Evolutionary conservation across 805 yeast species (phyloP).

Genomic region (Vanderwaltozyma tropicalis): DNA sequence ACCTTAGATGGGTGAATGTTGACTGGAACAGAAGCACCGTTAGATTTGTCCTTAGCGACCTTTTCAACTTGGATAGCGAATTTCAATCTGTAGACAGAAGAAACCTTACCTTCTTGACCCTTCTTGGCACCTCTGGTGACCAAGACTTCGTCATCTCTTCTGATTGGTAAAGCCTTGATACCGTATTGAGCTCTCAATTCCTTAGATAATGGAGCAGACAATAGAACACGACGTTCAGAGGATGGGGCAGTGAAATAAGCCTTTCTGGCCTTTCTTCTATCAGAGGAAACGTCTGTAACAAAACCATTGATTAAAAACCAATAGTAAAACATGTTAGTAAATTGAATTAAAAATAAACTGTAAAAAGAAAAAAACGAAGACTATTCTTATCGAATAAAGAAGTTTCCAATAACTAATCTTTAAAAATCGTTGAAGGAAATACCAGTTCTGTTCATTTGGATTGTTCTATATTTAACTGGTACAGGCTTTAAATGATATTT

Average conservation of each 20-base stretch:
- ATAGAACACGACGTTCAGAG: constrained; percentile 81
- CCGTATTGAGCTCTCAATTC: constrained; percentile 97
- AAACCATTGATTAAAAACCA: neutral
- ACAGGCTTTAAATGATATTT: too few relatives aligned
- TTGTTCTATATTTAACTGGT: too few relatives aligned
- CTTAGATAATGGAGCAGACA: constrained; percentile 98
- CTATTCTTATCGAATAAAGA: too few relatives aligned
- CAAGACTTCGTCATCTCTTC: constrained; percentile 91
- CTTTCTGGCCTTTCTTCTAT: constrained; percentile 99
- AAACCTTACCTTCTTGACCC: constrained; percentile 98
- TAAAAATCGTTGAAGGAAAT: too few relatives aligned
- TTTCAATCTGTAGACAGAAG: constrained; percentile 98
- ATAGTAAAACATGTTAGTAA: too few relatives aligned
- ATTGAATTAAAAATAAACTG: too few relatives aligned
- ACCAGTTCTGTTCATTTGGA: too few relatives aligned
- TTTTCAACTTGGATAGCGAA: constrained; percentile 94
- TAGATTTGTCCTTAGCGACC: constrained; percentile 93
- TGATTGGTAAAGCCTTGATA: constrained; percentile 90
- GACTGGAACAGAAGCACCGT: constrained; percentile 95
- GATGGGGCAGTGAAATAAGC: constrained; percentile 99
- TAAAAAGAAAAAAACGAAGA: too few relatives aligned
- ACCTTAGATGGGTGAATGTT: constrained; percentile 98
- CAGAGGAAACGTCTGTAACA: constrained; percentile 85
- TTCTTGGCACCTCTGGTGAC: constrained; percentile 98
- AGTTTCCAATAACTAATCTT: too few relatives aligned